These are phyloP conservation scores for Colletotrichum paranaense DNA, from an alignment of 2,329 filamentous ascomycete genomes.

Conservation along the genomic window DNA sequence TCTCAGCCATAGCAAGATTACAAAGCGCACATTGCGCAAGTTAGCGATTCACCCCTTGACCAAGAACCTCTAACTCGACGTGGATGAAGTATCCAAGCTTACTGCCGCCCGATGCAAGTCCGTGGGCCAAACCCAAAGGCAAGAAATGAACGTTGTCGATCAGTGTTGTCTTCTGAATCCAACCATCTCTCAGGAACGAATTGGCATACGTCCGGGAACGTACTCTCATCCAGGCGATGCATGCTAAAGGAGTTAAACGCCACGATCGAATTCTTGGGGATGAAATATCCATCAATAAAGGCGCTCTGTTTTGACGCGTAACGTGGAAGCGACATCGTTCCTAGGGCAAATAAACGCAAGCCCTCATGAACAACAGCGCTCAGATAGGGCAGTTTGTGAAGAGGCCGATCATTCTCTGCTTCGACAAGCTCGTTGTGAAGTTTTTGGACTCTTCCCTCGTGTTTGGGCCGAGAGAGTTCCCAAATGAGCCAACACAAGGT, in stretches of 20 bases:
- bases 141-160: not conserved
- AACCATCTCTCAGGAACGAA: conserved; percentile 39
- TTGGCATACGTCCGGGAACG: conserved; percentile 32
- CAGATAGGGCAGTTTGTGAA: conserved; percentile 28
- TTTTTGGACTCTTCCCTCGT: not conserved
- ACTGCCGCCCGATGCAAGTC: conserved; percentile 6
- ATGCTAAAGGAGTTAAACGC: conserved; percentile 36
- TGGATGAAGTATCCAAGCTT: not conserved
- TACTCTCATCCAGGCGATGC: conserved; percentile 26
- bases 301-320: conserved; percentile 36
- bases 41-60: not conserved
- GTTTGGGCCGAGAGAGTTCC: not conserved
- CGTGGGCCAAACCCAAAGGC: not conserved
- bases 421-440: not conserved
- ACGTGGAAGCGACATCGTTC: conserved; percentile 35
- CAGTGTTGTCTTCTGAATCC: conserved; percentile 15
- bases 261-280: conserved; percentile 37
- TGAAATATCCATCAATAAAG: conserved; percentile 35
- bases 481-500: too few species aligned
- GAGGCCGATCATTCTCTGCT: not conserved
- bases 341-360: conserved; percentile 26
- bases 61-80: not conserved
- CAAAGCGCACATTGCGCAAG: not conserved
- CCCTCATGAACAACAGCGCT: conserved; percentile 25
- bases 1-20: conserved; percentile 8